Evolutionary conservation across 2,329 filamentous ascomycete species (phyloP).

Genomic region (Alternaria conjuncta): DNA sequence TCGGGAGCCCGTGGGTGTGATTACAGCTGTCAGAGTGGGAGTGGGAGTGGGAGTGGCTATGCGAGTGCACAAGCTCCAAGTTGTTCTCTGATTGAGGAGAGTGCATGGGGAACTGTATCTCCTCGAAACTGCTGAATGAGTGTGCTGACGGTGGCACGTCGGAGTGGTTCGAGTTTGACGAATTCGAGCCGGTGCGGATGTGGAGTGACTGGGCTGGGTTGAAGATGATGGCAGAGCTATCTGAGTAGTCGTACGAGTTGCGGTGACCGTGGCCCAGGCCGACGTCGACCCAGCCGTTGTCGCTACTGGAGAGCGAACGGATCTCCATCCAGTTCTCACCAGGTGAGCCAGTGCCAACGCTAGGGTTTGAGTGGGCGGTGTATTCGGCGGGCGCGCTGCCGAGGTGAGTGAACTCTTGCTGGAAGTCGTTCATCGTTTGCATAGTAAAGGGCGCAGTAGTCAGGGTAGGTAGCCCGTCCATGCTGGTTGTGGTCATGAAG

Average conservation of each 20-base stretch:
- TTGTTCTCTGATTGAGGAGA: constrained; percentile 77
- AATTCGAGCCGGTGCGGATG: constrained; percentile 84
- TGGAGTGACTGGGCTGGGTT: constrained; percentile 91
- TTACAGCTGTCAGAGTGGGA: constrained; percentile 36
- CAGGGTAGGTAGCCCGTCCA: constrained; percentile 54
- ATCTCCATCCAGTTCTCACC: constrained; percentile 85
- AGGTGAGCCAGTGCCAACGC: constrained; percentile 67
- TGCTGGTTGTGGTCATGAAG: constrained; percentile 50
- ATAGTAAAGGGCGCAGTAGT: constrained; percentile 43
- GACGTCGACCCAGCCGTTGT: constrained; percentile 86
- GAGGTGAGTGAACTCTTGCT: constrained; percentile 66
- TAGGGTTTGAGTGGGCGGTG: constrained; percentile 39
- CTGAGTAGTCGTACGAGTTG: constrained; percentile 72
- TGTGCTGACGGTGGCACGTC: constrained; percentile 63
- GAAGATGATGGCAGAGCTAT: constrained; percentile 72
- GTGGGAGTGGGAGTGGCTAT: constrained; percentile 22
- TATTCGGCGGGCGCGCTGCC: constrained; percentile 60
- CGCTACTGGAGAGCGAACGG: constrained; percentile 81
- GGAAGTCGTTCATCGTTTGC: constrained; percentile 68
- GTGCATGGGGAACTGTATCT: constrained; percentile 73
- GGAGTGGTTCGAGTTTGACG: constrained; percentile 79
- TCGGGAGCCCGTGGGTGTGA: constrained; percentile 31
- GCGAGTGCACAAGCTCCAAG: constrained; percentile 34
- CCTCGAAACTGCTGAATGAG: constrained; percentile 83
- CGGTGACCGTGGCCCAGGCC: constrained; percentile 59